A percentile compares a stretch with the other conserved stretches of the same genome.
phyloP scores from a whole-genome alignment of 1,139 yeast species.

The Entelexis paramagnoliae region DNA sequence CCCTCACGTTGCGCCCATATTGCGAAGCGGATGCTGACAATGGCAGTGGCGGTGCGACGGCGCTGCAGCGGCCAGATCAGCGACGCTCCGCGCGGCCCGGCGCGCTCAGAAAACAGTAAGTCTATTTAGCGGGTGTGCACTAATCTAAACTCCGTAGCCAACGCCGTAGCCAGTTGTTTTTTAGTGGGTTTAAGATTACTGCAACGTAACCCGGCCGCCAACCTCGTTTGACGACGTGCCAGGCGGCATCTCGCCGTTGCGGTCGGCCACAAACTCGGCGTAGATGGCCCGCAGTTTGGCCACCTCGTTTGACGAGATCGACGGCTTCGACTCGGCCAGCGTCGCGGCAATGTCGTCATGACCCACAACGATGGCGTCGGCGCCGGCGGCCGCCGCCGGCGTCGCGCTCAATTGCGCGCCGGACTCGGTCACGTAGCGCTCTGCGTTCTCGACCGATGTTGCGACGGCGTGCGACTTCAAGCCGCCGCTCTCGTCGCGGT shows the following conservation, averaged over 20 bases:
- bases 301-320: constrained; percentile 67
- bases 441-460: constrained; percentile 7
- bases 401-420: background rate
- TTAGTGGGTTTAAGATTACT: constrained; percentile 33
- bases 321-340: constrained; percentile 68
- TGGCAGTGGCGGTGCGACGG: too few relatives aligned
- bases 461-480: background rate
- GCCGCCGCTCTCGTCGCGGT: background rate
- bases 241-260: constrained; percentile 85
- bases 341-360: constrained; percentile 54
- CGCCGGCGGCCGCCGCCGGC: too few relatives aligned
- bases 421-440: constrained; percentile 7
- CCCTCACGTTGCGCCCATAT: too few relatives aligned
- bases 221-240: constrained; percentile 74
- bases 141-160: too few relatives aligned
- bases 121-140: too few relatives aligned
- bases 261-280: constrained; percentile 58
- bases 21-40: too few relatives aligned
- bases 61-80: too few relatives aligned
- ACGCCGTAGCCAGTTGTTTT: too few relatives aligned
- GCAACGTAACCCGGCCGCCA: constrained; percentile 73
- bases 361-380: constrained; percentile 37
- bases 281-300: constrained; percentile 55
- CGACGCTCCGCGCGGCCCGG: too few relatives aligned
- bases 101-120: too few relatives aligned